These are phyloP conservation scores for Paramyrothecium sp. DNA, from an alignment of 2,329 filamentous ascomycete genomes.

Conservation along the genomic window DNA sequence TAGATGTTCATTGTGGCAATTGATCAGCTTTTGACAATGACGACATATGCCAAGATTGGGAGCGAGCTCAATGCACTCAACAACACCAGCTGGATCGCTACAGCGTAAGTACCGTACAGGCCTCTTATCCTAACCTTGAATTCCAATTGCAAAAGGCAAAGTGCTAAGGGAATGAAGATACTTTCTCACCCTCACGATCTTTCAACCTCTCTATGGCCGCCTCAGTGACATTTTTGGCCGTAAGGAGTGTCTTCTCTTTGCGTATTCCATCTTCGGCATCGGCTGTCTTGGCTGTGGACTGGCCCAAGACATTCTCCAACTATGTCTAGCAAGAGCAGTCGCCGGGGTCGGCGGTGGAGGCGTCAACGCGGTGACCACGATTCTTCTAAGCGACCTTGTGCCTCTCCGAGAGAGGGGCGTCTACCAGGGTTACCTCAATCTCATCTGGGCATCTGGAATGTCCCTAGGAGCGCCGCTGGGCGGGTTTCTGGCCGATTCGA, in stretches of 20 bases:
- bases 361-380: not conserved
- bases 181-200: not conserved
- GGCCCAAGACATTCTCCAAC: not conserved
- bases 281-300: not conserved
- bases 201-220: not conserved
- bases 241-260: not conserved
- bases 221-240: constrained; percentile 1
- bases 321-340: not conserved
- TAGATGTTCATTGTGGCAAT: too few species aligned
- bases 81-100: not conserved
- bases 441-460: not conserved
- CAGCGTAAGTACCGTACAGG: not conserved
- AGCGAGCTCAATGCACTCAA: not conserved
- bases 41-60: not conserved
- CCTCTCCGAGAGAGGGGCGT: not conserved
- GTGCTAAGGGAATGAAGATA: not conserved
- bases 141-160: too few species aligned
- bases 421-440: not conserved
- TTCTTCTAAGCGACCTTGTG: not conserved
- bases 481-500: not conserved
- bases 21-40: too few species aligned
- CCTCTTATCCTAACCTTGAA: too few species aligned
- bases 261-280: not conserved
- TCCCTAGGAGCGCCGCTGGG: not conserved
- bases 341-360: not conserved